Evolutionary conservation across 805 yeast species (phyloP), one percentile per base, ranked within the genome.

Genomic region (Saccharomycopsis sp.): DNA sequence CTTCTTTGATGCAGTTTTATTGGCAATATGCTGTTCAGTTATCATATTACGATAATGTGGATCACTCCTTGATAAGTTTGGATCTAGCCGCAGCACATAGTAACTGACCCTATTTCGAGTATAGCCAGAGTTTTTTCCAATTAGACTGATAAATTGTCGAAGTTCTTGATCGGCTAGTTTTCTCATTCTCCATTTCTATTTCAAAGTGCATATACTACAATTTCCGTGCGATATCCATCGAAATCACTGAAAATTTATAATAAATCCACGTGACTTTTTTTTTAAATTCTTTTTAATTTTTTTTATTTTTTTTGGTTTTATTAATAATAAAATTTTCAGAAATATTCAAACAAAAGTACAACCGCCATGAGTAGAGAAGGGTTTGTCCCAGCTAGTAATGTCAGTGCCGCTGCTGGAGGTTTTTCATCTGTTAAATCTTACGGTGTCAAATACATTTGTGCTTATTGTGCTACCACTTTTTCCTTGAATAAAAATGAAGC

Each of bases 391-490:
- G 93, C 94, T 54, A 71, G 85, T 39, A 74, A 79, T 34, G 69
- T 72, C 51, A 43, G 45, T 41, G 88, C 85, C 57, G 89, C 89
- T 21, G 94, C 94, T 38, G 84, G 88, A 29, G 87, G 88, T 54
- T 75, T 85, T 50, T 66, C 76, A 41, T 74, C 74, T 51, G 70
- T 79, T 48, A 79, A 81, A 61, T 78, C 81, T 48, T 81, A 81
- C 58, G 95, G 96, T 45, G 93, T 88, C 56, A 85, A 84, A 59
- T 90, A 90, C 67, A 81, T 88, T 61, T 90, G 98, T 66, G 96
- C 97, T 36, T 93, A 87, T 70, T 93, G 98, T 67, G 95, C 97
- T 6, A 77, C 89, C 45, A 80, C 82, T 44, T 83, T 89, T 56
- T 79, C 95, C 2, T 75, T 93, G 54, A 81, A 87, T 43, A 87